Conservation (phyloP, 768 basidiomycete genomes). For the Pisolithus albus region DNA sequence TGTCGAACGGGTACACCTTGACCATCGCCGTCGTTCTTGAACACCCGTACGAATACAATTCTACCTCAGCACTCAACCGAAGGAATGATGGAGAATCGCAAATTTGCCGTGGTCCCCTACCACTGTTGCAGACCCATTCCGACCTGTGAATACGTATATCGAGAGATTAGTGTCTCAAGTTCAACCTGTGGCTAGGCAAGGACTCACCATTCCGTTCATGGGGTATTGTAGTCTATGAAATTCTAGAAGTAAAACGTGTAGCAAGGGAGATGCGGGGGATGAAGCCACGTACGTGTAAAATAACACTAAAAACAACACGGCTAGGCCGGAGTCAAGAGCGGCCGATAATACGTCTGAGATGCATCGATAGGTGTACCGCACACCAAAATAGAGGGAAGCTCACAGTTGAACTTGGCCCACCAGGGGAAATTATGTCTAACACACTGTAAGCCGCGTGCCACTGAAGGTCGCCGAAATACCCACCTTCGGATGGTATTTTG, state of each 20-base stretch:
- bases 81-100: background rate
- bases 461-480: background rate
- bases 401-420: conserved; percentile 78
- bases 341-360: conserved; percentile 62
- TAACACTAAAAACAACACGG: conserved; percentile 56
- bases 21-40: conserved; percentile 12
- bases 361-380: background rate
- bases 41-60: conserved; percentile 15
- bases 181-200: too few relatives aligned
- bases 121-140: conserved; percentile 15
- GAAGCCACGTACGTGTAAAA: conserved; percentile 53
- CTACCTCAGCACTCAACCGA: background rate
- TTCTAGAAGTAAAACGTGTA: too few relatives aligned
- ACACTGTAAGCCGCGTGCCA: background rate
- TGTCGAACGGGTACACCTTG: conserved; percentile 22
- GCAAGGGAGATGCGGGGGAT: background rate
- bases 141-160: conserved; percentile 10
- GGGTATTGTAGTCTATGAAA: conserved; percentile 24
- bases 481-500: conserved; percentile 59
- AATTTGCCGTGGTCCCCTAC: conserved; percentile 25
- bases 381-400: conserved; percentile 8
- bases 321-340: conserved; percentile 68
- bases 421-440: conserved; percentile 50
- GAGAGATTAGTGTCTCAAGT: too few relatives aligned
- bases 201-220: conserved; percentile 15